phyloP scores from a whole-genome alignment of 306 rosid species.

The Begonia fuchsioides region DNA sequence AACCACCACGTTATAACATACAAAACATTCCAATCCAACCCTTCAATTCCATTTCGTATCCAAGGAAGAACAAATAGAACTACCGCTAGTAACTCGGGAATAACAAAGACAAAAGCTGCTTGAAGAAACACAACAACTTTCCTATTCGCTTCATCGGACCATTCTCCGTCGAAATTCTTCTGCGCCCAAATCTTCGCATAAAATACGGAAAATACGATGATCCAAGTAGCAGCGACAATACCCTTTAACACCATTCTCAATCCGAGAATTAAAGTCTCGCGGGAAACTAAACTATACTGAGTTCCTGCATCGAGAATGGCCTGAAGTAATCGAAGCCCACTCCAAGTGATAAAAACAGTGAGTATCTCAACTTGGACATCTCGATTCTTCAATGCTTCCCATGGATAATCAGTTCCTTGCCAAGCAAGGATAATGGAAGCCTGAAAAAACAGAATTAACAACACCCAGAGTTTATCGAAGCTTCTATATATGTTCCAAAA shows the following conservation, averaged over 20 bases:
- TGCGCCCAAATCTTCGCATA: constrained; percentile 67
- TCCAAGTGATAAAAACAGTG: constrained; percentile 77
- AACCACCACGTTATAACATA: constrained; percentile 87
- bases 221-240: constrained; percentile 56
- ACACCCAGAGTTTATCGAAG: constrained; percentile 77
- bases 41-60: constrained; percentile 55
- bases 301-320: constrained; percentile 91
- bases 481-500: constrained; percentile 84
- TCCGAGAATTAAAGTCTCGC: constrained; percentile 60
- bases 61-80: constrained; percentile 57
- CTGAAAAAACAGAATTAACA: constrained; percentile 71
- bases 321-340: constrained; percentile 56
- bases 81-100: constrained; percentile 63
- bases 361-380: constrained; percentile 50
- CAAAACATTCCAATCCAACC: constrained; percentile 39
- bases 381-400: constrained; percentile 48
- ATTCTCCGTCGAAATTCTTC: constrained; percentile 34
- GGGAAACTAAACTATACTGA: constrained; percentile 81
- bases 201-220: constrained; percentile 49
- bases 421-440: constrained; percentile 66
- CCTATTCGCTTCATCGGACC: constrained; percentile 56
- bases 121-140: constrained; percentile 45
- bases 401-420: constrained; percentile 38
- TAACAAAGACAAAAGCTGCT: constrained; percentile 40
- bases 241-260: constrained; percentile 72